Conservation (phyloP, 2,329 filamentous ascomycete genomes). For the Epichloe gansuensis region DNA sequence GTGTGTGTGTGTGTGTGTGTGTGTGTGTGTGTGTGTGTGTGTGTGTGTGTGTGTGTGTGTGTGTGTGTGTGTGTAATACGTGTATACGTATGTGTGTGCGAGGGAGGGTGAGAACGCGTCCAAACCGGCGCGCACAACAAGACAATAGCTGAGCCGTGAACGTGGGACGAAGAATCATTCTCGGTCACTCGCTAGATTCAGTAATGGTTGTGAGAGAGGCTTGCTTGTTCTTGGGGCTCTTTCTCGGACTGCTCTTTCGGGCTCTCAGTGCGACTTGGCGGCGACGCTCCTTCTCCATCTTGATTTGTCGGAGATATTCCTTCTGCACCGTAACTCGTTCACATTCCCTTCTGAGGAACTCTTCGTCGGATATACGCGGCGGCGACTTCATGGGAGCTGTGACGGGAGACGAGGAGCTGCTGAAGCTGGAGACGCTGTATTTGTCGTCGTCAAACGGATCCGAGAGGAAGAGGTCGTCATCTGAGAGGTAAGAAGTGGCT, state of each 20-base stretch:
- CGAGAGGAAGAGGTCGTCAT: constrained; percentile 48
- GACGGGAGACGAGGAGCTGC: constrained; percentile 24
- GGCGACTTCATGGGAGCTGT: constrained; percentile 17
- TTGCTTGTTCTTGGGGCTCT: constrained; percentile 34
- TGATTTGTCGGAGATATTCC: constrained; percentile 37
- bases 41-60: too few species aligned
- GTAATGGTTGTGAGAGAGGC: constrained; percentile 41
- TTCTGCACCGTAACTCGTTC: constrained; percentile 38
- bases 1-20: background rate
- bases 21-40: too few species aligned
- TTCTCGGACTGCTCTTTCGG: constrained; percentile 32
- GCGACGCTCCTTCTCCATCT: constrained; percentile 42
- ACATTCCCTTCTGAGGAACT: constrained; percentile 37
- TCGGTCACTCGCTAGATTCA: constrained; percentile 24
- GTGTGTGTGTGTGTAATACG: too few species aligned
- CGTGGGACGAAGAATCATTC: background rate
- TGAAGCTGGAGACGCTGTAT: constrained; percentile 34
- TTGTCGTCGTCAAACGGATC: constrained; percentile 38
- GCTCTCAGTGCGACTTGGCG: constrained; percentile 23
- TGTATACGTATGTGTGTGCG: background rate
- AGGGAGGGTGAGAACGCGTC: background rate
- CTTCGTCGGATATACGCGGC: constrained; percentile 29
- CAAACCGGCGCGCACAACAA: background rate
- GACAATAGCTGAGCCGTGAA: too few species aligned
- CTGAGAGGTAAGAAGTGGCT: constrained; percentile 45